Evolutionary conservation across 176 grass and related monocot genomes (phyloP).

Genomic region (Carex kokanica): DNA sequence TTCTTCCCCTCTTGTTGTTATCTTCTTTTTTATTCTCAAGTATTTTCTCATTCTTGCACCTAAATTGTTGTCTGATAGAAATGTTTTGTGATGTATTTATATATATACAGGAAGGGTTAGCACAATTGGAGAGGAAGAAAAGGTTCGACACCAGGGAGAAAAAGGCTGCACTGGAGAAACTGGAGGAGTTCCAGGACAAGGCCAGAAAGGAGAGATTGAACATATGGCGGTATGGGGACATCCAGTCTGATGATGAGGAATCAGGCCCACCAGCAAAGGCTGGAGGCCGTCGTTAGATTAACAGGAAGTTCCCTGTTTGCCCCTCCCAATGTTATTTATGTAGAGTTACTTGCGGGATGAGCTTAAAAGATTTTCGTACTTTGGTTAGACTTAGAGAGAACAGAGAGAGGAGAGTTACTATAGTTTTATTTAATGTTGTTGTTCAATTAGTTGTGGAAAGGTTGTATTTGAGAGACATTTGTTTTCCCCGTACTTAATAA

Average conservation of each 20-base stretch:
- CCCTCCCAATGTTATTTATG: constrained; percentile 24
- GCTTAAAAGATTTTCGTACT: constrained; percentile 15
- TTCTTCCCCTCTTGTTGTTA: not conserved
- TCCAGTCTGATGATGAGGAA: constrained; percentile 51
- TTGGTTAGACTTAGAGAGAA: constrained; percentile 22
- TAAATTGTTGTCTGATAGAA: not conserved
- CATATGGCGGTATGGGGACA: constrained; percentile 45
- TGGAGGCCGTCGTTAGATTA: constrained; percentile 32
- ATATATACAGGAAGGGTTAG: constrained; percentile 44
- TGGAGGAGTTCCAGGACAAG: constrained; percentile 54
- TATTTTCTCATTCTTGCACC: not conserved
- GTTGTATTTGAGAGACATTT: constrained; percentile 16
- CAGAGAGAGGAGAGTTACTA: not conserved
- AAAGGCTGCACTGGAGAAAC: constrained; percentile 40
- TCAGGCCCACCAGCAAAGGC: constrained; percentile 40
- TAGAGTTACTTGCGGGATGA: constrained; percentile 12
- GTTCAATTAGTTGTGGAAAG: constrained; percentile 13
- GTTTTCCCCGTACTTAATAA: constrained; percentile 18
- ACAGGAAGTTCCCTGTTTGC: not conserved
- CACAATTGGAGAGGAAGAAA: constrained; percentile 41
- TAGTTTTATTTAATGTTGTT: constrained; percentile 17
- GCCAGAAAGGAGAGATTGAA: constrained; percentile 33
- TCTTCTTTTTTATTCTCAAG: not conserved
- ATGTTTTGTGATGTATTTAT: not conserved
- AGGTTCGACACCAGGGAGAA: constrained; percentile 37